Conservation (phyloP, 2,329 filamentous ascomycete genomes). For the Fusarium sp. region DNA sequence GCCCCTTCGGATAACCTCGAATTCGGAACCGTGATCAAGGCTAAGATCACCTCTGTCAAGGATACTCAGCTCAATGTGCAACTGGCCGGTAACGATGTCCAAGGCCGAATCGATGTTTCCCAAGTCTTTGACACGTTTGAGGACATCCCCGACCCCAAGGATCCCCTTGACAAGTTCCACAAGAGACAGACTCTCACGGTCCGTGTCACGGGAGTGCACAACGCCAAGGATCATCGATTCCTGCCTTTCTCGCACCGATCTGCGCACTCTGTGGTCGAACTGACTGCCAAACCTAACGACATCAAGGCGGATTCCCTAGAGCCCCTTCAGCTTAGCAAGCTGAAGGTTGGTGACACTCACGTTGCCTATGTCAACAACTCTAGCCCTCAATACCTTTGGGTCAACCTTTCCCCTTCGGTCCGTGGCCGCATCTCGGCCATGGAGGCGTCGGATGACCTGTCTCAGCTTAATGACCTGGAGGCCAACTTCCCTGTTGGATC, state of each 20-base stretch:
- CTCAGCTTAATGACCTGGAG: slow-evolving; percentile 79
- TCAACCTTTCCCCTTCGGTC: slow-evolving; percentile 89
- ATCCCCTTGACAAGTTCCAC: slow-evolving; percentile 79
- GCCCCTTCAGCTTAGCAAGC: slow-evolving; percentile 76
- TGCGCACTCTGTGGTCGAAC: slow-evolving; percentile 85
- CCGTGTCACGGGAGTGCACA: slow-evolving; percentile 86
- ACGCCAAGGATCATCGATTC: slow-evolving; percentile 90
- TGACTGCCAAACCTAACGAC: slow-evolving; percentile 82
- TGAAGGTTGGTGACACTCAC: slow-evolving; percentile 78
- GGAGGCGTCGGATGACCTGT: slow-evolving; percentile 89
- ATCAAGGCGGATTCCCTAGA: slow-evolving; percentile 59
- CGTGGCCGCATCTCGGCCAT: slow-evolving; percentile 85
- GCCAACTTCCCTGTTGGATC: slow-evolving; percentile 91
- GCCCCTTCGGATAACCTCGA: slow-evolving; percentile 75
- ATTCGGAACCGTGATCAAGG: slow-evolving; percentile 80
- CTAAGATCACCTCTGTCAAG: slow-evolving; percentile 85
- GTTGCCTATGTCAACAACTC: slow-evolving; percentile 94
- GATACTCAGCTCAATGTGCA: slow-evolving; percentile 93
- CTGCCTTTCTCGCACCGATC: slow-evolving; percentile 89
- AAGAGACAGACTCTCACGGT: slow-evolving; percentile 78
- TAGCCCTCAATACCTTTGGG: slow-evolving; percentile 83
- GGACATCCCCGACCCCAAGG: slow-evolving; percentile 84
- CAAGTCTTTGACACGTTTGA: slow-evolving; percentile 92
- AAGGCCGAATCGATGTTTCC: slow-evolving; percentile 93
- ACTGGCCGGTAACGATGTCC: slow-evolving; percentile 77